Base-by-base conservation (phyloP, 2,329 filamentous ascomycete genomes). In the Xylaria sp. region DNA sequence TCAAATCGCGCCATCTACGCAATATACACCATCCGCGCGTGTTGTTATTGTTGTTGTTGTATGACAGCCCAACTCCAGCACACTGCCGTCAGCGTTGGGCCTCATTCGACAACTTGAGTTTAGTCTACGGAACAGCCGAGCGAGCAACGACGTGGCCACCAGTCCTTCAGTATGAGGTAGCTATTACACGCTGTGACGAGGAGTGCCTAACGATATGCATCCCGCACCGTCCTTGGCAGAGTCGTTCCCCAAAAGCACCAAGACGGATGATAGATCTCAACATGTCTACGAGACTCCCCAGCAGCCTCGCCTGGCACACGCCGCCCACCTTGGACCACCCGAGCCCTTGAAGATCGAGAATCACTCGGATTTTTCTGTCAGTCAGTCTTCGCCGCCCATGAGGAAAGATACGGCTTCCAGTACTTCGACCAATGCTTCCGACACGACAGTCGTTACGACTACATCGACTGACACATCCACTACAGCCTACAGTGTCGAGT, bases 371-470 rank as follows among this genome's bases (percentile, higher is more conserved):
- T 67, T 62, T 63, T 75, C 76, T 56, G 72, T 76, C 69, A 72
- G 70, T 67, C 75, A 74, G 70, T 74, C 76, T 66, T 74, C 76
- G 63, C 71, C 75, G 60, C 76, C 76, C 60, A 66, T 74, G 52
- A 77, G 82, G 70, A 86, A 86, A 75, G 84, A 87, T 73, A 86
- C 86, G 41, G 80, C 77, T 68, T 86, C 85, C 66, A 87, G 85
- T 62, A 83, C 83, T 68, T 85, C 86, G 66, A 86, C 85, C 25
- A 82, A 81, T 74, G 83, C 81, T 72, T 85, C 84, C 67, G 81
- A 81, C 76, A 72, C 76, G 58, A 78, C 77, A n/a, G 73, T 72
- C 43, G 71, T 77, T 43, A 80, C 79, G 48, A 75, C 79, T 65
- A 78, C 77, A 32, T 77, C 79, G 61, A 72, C 77, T 72, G 85